phyloP scores from a whole-genome alignment of 192 early-diverging fungal genomes.

The Rhizoclosmatium globosum region DNA sequence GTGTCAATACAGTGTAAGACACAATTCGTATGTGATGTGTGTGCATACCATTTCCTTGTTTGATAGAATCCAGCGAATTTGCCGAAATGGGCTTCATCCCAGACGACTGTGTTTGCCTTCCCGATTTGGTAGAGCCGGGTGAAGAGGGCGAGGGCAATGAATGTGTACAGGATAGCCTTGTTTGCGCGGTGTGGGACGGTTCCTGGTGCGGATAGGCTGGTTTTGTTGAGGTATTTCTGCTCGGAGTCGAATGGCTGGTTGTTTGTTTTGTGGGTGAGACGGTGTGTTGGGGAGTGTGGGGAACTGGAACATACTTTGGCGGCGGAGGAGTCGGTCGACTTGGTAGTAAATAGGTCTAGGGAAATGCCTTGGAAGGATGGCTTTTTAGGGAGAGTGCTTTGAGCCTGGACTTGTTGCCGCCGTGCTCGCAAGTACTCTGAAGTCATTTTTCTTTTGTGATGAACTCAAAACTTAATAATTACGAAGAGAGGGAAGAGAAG shows the following conservation, averaged over 20 bases:
- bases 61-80: slow-evolving; percentile 95
- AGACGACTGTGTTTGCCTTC: slow-evolving; percentile 20
- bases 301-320: not conserved
- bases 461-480: too few relatives aligned
- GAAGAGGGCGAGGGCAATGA: slow-evolving; percentile 14
- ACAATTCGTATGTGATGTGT: too few relatives aligned
- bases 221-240: not conserved
- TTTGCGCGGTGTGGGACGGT: not conserved
- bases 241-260: slow-evolving; percentile 14
- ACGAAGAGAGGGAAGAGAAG: too few relatives aligned
- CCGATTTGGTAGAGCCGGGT: slow-evolving; percentile 30
- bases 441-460: too few relatives aligned
- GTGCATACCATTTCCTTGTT: slow-evolving; percentile 75
- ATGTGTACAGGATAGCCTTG: not conserved
- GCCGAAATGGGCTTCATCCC: slow-evolving; percentile 73
- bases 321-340: not conserved
- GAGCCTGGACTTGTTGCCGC: too few relatives aligned
- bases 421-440: too few relatives aligned
- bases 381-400: too few relatives aligned
- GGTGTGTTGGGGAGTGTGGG: not conserved
- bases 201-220: not conserved
- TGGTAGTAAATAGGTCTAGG: too few relatives aligned
- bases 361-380: too few relatives aligned
- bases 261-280: too few relatives aligned
- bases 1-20: not conserved